These are phyloP conservation scores for Tricholoma flavovirens DNA, from an alignment of 768 basidiomycete species.

Conservation along the genomic window DNA sequence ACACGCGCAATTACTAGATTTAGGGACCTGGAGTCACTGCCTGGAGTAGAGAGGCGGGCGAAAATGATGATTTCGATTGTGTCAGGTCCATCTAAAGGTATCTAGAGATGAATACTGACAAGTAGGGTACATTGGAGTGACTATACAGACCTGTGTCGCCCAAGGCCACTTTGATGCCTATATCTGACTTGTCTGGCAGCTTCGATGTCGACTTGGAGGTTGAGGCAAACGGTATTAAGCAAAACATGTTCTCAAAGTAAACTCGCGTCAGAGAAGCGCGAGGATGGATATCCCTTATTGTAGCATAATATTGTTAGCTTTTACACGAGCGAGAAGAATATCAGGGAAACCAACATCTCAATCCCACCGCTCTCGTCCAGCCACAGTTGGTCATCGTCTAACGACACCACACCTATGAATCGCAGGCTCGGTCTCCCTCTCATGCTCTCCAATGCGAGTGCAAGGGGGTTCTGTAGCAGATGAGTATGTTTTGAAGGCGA, in stretches of 20 bases:
- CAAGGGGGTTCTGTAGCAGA: constrained; percentile 62
- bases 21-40: constrained; percentile 21
- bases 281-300: constrained; percentile 63
- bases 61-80: constrained; percentile 61
- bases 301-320: background rate
- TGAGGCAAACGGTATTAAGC: constrained; percentile 36
- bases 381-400: constrained; percentile 44
- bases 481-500: constrained; percentile 31
- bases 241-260: constrained; percentile 70
- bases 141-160: constrained; percentile 55
- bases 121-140: background rate
- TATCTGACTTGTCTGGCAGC: constrained; percentile 30
- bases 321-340: background rate
- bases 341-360: constrained; percentile 23
- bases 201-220: constrained; percentile 18
- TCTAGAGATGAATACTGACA: background rate
- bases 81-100: constrained; percentile 52
- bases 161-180: constrained; percentile 62
- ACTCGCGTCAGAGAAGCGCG: constrained; percentile 51
- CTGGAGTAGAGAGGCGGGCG: constrained; percentile 22
- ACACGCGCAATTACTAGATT: constrained; percentile 55
- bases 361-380: constrained; percentile 54
- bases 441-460: constrained; percentile 75
- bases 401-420: constrained; percentile 46
- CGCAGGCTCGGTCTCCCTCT: constrained; percentile 62